Base-by-base conservation (phyloP, 176 grass and related monocot genomes). In the Puccinellia tenuiflora region DNA sequence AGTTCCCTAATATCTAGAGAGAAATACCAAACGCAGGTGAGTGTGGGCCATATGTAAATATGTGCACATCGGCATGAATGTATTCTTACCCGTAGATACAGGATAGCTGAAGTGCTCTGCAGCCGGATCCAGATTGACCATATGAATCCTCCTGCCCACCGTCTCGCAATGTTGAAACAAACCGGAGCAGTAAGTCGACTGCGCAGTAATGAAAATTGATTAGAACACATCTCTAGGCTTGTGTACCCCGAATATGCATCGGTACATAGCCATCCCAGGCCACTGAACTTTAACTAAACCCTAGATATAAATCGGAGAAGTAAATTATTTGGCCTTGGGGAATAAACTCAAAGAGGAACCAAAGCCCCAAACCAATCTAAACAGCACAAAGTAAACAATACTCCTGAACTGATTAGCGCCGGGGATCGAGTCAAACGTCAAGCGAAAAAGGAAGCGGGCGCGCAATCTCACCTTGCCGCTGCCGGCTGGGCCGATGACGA, bases 71-170 rank as follows among this genome's bases (percentile, higher is more conserved):
- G 55, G n/a, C 4, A 57, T 17, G 59, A 22, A 5, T 29, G 48
- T 24, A 37, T 30, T 39, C 84, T 65, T 82, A 91, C 96, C 92
- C 31, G 87, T 88, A 38, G 93, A 80, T 20, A 98, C 91, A 28
- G 92, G 96, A 73, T 95, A 95, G 83, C n/a, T n/a, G n/a, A n/a
- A n/a, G n/a, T n/a, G n/a, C n/a, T 98, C 96, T 11, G 96, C 96
- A 70, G 96, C 96, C 20, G 93, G 96, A 50, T 98, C 91, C 0
- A 98, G 93, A 46, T 98, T 98, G 74, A 95, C 96, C 71, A 98
- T 85, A 81, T 98, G 90, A 76, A 98, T 88, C 34, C 84, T 79
- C 88, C 96, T 93, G 43, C 83, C 53, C 46, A 85, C 1, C 6
- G 93, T 86, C 81, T 86, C 73, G 14, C 96, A 98, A 34, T 98